Conservation (phyloP, 306 rosid genomes). For the Bauhinia variegata region DNA sequence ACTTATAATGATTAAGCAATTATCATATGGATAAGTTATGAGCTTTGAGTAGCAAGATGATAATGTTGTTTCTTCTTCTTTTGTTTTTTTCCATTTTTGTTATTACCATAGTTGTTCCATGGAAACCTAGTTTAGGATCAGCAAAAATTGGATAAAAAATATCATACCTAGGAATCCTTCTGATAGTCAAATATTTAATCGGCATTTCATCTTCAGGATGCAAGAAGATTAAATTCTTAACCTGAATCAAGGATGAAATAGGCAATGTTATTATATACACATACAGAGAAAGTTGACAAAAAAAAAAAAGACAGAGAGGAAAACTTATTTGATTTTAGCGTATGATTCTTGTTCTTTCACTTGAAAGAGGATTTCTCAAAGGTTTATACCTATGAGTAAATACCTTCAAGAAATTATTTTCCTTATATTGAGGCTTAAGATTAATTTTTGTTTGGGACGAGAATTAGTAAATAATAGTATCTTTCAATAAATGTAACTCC, state of each 20-base stretch:
- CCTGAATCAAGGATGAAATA: conserved; percentile 43
- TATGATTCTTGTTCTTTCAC: too few relatives aligned
- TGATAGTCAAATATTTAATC: conserved; percentile 55
- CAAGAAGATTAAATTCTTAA: conserved; percentile 61
- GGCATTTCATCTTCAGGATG: conserved; percentile 73
- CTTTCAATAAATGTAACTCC: too few relatives aligned
- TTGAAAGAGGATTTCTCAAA: neutral
- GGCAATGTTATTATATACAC: neutral
- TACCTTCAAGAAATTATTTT: neutral
- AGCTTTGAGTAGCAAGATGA: too few relatives aligned
- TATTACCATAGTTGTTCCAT: neutral
- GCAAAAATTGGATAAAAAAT: neutral
- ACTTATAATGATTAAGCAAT: too few relatives aligned
- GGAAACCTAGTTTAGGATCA: neutral
- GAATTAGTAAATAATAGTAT: too few relatives aligned
- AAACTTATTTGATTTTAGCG: too few relatives aligned
- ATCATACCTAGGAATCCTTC: conserved; percentile 66
- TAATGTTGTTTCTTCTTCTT: too few relatives aligned
- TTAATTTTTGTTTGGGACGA: too few relatives aligned
- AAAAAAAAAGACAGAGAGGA: neutral
- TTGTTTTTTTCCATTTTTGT: too few relatives aligned
- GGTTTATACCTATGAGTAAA: neutral
- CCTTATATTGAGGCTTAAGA: too few relatives aligned
- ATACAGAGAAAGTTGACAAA: neutral
- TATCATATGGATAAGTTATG: too few relatives aligned